Evolutionary conservation across 805 yeast genomes (phyloP).

Genomic region (Ascoidea rubescens): DNA sequence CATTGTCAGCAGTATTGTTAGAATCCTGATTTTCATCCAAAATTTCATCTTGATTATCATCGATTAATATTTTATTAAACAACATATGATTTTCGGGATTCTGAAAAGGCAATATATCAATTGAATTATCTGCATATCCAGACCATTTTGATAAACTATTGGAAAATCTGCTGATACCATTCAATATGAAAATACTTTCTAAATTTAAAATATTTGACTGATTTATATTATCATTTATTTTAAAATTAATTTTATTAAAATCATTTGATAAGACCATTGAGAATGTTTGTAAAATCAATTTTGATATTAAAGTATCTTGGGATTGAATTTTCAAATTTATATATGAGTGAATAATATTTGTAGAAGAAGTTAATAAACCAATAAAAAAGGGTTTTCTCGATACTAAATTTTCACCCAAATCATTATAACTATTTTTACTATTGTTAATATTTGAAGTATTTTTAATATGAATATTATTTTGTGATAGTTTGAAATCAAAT

Average conservation of each 20-base stretch:
- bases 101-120: slow-evolving; percentile 53
- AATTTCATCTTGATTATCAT: slow-evolving; percentile 12
- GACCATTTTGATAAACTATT: slow-evolving; percentile 60
- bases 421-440: too few relatives aligned
- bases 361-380: slow-evolving; percentile 54
- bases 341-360: slow-evolving; percentile 45
- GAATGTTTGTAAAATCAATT: slow-evolving; percentile 46
- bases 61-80: slow-evolving; percentile 10
- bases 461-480: slow-evolving; percentile 11
- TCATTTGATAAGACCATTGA: slow-evolving; percentile 33
- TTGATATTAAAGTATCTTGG: slow-evolving; percentile 26
- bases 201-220: slow-evolving; percentile 28
- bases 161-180: slow-evolving; percentile 50
- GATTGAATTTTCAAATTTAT: slow-evolving; percentile 14
- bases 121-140: slow-evolving; percentile 47
- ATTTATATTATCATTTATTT: slow-evolving; percentile 22
- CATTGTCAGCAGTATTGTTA: slow-evolving; percentile 5
- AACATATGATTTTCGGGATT: slow-evolving; percentile 26
- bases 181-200: slow-evolving; percentile 35
- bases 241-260: slow-evolving; percentile 18
- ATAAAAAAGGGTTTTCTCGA: slow-evolving; percentile 52
- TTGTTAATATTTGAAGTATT: slow-evolving; percentile 14
- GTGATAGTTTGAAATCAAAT: slow-evolving; percentile 31
- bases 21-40: slow-evolving; percentile 5
- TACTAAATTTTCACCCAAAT: slow-evolving; percentile 4